Conservation (phyloP, 129 eudicot species). For the Glebionis coronaria region DNA sequence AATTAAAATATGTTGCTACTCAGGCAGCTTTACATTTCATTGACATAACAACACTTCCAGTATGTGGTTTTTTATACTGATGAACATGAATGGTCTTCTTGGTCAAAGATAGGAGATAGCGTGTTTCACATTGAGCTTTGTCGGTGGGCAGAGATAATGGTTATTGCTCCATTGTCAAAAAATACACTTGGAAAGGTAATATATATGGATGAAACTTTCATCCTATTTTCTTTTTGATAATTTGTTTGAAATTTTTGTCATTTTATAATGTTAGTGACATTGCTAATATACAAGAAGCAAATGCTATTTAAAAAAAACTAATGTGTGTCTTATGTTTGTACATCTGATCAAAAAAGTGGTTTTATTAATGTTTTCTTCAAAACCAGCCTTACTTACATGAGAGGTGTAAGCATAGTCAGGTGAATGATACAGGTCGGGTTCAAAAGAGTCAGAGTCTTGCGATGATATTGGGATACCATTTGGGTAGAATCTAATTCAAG, state of each 20-base stretch:
- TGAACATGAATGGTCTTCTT: conserved; percentile 85
- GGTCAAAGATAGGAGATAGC: conserved; percentile 74
- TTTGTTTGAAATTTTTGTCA: background rate
- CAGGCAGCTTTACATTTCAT: conserved; percentile 73
- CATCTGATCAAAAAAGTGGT: no score
- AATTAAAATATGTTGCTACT: conserved; percentile 82
- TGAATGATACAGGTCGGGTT: conserved; percentile 52
- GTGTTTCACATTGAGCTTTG: conserved; percentile 92
- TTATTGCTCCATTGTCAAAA: conserved; percentile 89
- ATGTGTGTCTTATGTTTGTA: no score
- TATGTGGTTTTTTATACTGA: conserved; percentile 72
- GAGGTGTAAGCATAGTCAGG: conserved; percentile 57
- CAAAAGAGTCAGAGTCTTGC: conserved; percentile 59
- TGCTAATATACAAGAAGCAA: background rate
- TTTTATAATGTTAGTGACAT: background rate
- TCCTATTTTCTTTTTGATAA: background rate
- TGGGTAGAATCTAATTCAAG: conserved; percentile 53
- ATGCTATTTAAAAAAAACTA: background rate
- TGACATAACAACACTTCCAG: conserved; percentile 59
- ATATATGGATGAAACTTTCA: background rate
- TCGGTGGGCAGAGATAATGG: conserved; percentile 93
- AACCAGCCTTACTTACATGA: conserved; percentile 27
- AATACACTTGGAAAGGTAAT: conserved; percentile 89
- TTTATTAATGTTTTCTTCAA: conserved; percentile 1
- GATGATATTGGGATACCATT: conserved; percentile 51